phyloP scores from a whole-genome alignment of 2,329 filamentous ascomycete genomes.

The Sclerotinia borealis region DNA sequence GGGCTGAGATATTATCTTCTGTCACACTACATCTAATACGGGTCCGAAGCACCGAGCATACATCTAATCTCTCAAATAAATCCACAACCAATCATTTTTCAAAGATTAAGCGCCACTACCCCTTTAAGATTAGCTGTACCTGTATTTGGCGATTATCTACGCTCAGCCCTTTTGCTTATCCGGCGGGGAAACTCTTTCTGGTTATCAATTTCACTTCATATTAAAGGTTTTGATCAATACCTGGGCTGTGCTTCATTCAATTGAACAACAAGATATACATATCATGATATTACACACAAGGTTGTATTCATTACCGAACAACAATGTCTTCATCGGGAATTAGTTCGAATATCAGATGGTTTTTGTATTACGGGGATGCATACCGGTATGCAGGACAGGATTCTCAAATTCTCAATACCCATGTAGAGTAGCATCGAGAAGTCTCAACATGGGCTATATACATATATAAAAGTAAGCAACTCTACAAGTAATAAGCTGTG shows the following conservation, averaged over 20 bases:
- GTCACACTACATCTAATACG: not conserved
- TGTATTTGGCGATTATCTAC: not conserved
- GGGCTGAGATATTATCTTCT: not conserved
- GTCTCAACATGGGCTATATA: not conserved
- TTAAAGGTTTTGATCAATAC: not conserved
- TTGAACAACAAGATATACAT: not conserved
- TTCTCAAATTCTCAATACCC: not conserved
- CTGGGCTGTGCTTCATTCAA: not conserved
- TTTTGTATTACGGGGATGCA: not conserved
- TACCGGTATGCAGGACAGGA: too few relatives aligned
- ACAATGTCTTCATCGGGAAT: not conserved
- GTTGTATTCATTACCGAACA: not conserved
- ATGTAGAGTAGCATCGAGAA: not conserved
- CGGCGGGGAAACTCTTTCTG: not conserved
- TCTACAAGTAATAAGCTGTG: too few relatives aligned
- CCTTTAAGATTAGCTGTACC: not conserved
- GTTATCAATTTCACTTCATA: not conserved
- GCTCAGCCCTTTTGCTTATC: not conserved
- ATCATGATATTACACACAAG: not conserved
- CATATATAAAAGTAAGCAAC: not conserved
- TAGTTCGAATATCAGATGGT: not conserved
- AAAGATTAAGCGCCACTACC: not conserved
- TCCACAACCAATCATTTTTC: not conserved
- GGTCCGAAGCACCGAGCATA: not conserved
- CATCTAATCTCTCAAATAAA: not conserved